phyloP scores from a whole-genome alignment of 1,284 basidiomycete species.

The Blastosporella zonata region DNA sequence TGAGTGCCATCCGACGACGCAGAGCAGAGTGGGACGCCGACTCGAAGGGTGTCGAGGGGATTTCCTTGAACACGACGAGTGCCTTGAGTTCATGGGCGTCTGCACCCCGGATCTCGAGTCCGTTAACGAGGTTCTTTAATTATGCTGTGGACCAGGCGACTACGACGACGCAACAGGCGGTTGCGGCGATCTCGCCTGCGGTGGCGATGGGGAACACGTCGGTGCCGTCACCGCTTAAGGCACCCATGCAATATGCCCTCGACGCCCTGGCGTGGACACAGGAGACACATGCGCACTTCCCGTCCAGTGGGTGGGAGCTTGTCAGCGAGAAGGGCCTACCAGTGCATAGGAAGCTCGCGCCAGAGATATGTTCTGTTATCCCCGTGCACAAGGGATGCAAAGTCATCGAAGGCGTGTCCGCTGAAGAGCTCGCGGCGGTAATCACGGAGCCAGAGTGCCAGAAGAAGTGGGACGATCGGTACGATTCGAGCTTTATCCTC shows the following conservation, averaged over 20 bases:
- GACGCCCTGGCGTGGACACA: conserved; percentile 80
- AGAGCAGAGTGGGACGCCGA: conserved; percentile 64
- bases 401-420: conserved; percentile 92
- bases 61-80: conserved; percentile 16
- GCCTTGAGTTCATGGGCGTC: conserved; percentile 39
- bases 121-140: conserved; percentile 69
- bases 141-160: conserved; percentile 74
- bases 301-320: conserved; percentile 78
- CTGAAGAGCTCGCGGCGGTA: conserved; percentile 83
- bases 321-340: conserved; percentile 81
- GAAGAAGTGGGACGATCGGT: conserved; percentile 82
- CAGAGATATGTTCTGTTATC: conserved; percentile 78
- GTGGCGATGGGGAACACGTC: conserved; percentile 39
- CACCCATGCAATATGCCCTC: conserved; percentile 74
- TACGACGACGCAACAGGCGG: conserved; percentile 66
- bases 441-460: conserved; percentile 72
- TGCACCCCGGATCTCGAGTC: conserved; percentile 64
- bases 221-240: conserved; percentile 50
- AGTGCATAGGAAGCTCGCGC: conserved; percentile 73
- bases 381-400: conserved; percentile 89
- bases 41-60: conserved; percentile 27
- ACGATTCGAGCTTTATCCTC: conserved; percentile 68
- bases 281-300: conserved; percentile 62
- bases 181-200: conserved; percentile 66
- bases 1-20: conserved; percentile 67